Percentiles rank a stretch among this genome's conserved stretches.
Evolutionary conservation across 2,329 filamentous ascomycete genomes (phyloP).

Genomic region (Achaetomium macrosporum): DNA sequence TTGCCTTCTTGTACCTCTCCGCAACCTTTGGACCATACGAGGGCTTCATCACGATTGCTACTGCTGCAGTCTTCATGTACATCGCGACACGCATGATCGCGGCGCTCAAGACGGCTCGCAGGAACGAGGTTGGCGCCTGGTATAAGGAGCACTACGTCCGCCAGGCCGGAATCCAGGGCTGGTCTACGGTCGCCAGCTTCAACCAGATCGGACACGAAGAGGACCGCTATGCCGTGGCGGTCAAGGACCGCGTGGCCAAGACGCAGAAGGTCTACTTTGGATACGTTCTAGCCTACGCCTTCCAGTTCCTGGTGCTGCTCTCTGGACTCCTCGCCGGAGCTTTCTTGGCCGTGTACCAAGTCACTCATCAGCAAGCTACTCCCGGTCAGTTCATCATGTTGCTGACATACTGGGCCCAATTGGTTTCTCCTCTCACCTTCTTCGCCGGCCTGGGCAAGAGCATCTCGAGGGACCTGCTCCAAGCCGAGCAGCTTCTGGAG

Average conservation of each 20-base stretch:
- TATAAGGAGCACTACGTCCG: slow-evolving; percentile 52
- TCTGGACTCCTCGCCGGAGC: slow-evolving; percentile 61
- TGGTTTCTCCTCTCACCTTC: slow-evolving; percentile 65
- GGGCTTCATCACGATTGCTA: slow-evolving; percentile 55
- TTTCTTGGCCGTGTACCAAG: slow-evolving; percentile 58
- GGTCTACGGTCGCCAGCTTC: slow-evolving; percentile 55
- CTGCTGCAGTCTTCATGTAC: slow-evolving; percentile 50
- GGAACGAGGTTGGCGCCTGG: slow-evolving; percentile 46
- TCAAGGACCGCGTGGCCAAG: slow-evolving; percentile 36
- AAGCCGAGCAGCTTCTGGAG: slow-evolving; percentile 52
- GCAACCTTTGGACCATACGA: slow-evolving; percentile 55
- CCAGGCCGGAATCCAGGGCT: slow-evolving; percentile 51
- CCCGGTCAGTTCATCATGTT: slow-evolving; percentile 66
- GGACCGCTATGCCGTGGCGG: slow-evolving; percentile 46
- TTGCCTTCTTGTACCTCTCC: slow-evolving; percentile 56
- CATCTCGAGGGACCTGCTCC: slow-evolving; percentile 51
- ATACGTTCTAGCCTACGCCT: slow-evolving; percentile 47
- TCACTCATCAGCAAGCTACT: slow-evolving; percentile 53
- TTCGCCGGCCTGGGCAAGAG: slow-evolving; percentile 55
- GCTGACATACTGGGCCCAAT: slow-evolving; percentile 67
- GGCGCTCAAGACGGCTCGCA: slow-evolving; percentile 43
- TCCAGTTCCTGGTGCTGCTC: slow-evolving; percentile 59
- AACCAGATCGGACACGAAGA: slow-evolving; percentile 55
- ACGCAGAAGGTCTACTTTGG: slow-evolving; percentile 37
- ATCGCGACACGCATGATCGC: slow-evolving; percentile 48